Evolutionary conservation across 768 basidiomycete species (phyloP), one percentile per base, ranked within the genome.

Genomic region (Dendrothele bispora): DNA sequence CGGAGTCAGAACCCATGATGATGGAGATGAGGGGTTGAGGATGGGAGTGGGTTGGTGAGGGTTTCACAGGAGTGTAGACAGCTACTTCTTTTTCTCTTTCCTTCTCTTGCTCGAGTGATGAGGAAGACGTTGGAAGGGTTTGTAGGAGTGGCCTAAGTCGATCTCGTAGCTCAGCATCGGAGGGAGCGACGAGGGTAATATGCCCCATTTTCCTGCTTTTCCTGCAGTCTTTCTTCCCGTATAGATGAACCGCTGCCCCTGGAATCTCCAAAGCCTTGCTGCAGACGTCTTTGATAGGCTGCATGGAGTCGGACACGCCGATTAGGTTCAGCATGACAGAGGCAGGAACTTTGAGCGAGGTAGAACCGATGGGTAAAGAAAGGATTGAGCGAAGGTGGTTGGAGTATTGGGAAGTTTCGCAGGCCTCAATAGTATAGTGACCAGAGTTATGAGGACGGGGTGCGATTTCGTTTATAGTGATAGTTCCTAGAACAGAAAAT

Each of bases 1-100:
- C 97, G 12, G 95, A 98, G 67, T 98, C 95, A 8, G 93, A 95
- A 15, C 97, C 97, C 97, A 98, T 99, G 63, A 99, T 94, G 50
- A 99, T 79, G 1, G 90, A 88, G 0, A 98, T 90, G 10, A 98
- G 75, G 5, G 95, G 94, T 42, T 81, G 72, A 0, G 68, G 62
- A 59, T 85, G 78, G 6, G 91, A 79, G 61, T 78, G 73, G 2
- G 74, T 70, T 1, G 75, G 69, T 2, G 57, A 46, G 1, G 75
- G 72, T n/a, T n/a, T n/a, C n/a, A 1, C 72, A 57, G 1, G 62
- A 55, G 0, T 88, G 79, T 82, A 79, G 4, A 71, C 54, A 29
- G 78, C 73, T 17, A 80, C 86, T 7, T 69, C 64, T 20, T 67
- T 48, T 10, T 70, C 57, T 15, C 68, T 69, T n/a, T n/a, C n/a